A percentile compares a stretch with the other conserved stretches of the same genome.
phyloP scores from a whole-genome alignment of 495 filamentous ascomycete genomes.

The Staphylotrichum tortipilum region DNA sequence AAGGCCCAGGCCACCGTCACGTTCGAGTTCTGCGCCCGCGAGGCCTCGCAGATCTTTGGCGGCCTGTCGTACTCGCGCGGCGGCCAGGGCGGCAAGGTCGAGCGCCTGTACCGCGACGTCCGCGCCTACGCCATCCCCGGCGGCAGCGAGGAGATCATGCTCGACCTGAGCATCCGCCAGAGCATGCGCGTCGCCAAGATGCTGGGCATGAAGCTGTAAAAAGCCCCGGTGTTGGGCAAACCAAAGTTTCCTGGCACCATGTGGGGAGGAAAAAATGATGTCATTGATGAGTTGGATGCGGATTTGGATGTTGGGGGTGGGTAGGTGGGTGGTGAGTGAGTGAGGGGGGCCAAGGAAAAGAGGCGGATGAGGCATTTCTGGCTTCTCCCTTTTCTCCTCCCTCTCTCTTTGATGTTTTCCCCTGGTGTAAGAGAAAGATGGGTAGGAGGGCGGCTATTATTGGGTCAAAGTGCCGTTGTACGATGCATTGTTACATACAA shows the following conservation, averaged over 20 bases:
- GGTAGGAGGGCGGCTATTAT: too few relatives aligned
- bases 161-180: conserved; percentile 93
- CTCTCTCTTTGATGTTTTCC: too few relatives aligned
- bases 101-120: conserved; percentile 93
- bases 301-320: too few relatives aligned
- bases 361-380: too few relatives aligned
- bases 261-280: background rate
- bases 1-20: conserved; percentile 90
- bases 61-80: conserved; percentile 88
- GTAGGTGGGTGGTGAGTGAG: too few relatives aligned
- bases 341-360: too few relatives aligned
- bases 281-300: background rate
- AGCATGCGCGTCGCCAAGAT: conserved; percentile 80
- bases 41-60: conserved; percentile 96
- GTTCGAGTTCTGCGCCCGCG: conserved; percentile 94
- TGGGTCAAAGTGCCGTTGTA: too few relatives aligned
- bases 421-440: too few relatives aligned
- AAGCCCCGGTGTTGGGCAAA: too few relatives aligned
- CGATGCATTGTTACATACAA: too few relatives aligned
- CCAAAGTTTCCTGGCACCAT: background rate
- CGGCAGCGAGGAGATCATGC: conserved; percentile 97
- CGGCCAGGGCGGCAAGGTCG: conserved; percentile 92
- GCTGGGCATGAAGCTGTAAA: conserved; percentile 91
- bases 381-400: too few relatives aligned
- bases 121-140: conserved; percentile 95